Percentiles rank a stretch among this genome's conserved stretches.
These are phyloP conservation scores for Senecio squalidus DNA, from an alignment of 140 eudicot species.

Conservation along the genomic window DNA sequence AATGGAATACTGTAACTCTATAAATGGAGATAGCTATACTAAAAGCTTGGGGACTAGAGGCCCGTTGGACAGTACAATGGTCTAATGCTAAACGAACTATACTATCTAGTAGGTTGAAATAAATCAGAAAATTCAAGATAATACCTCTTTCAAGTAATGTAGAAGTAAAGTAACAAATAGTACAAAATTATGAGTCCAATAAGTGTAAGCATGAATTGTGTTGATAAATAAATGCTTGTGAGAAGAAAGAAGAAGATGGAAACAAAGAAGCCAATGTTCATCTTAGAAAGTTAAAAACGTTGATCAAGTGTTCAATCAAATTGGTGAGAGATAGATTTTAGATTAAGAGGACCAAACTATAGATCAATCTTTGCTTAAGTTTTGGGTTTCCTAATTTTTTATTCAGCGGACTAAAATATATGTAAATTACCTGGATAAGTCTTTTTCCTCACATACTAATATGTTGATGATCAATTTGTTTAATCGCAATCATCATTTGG, in stretches of 20 bases:
- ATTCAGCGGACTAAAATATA: background rate
- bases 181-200: constrained; percentile 20
- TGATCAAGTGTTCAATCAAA: background rate
- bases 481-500: too few relatives aligned
- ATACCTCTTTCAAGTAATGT: constrained; percentile 28
- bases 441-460: background rate
- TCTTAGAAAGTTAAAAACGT: background rate
- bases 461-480: too few relatives aligned
- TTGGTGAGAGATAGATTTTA: background rate
- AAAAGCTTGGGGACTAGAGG: too few relatives aligned
- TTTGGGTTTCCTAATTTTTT: background rate
- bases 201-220: constrained; percentile 25
- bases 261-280: constrained; percentile 23
- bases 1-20: too few relatives aligned
- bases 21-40: too few relatives aligned
- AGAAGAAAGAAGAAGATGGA: constrained; percentile 16
- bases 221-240: constrained; percentile 23
- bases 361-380: background rate
- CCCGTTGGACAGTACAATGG: too few relatives aligned
- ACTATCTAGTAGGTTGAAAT: too few relatives aligned
- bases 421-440: background rate
- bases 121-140: too few relatives aligned
- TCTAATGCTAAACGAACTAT: too few relatives aligned
- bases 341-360: background rate
- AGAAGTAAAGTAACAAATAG: constrained; percentile 4